Percentiles rank a stretch among this genome's conserved stretches.
phyloP scores from a whole-genome alignment of 768 basidiomycete species.

The Boletus speciosus region DNA sequence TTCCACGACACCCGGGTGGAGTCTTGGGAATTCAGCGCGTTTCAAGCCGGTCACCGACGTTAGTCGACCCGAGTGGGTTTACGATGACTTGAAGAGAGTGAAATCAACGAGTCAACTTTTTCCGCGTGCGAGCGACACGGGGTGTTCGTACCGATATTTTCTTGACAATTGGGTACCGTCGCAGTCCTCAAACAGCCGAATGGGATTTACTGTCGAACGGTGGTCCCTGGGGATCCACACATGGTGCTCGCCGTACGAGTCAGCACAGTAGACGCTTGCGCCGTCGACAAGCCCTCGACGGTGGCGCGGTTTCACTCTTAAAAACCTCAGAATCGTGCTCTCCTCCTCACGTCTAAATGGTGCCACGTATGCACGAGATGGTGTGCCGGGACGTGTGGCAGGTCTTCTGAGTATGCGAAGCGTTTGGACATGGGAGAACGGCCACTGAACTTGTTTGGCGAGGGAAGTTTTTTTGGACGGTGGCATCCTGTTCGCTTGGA shows the following conservation, averaged over 20 bases:
- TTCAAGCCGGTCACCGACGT: background rate
- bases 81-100: no score
- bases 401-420: slow-evolving; percentile 1
- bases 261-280: background rate
- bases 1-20: no score
- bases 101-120: no score
- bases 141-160: background rate
- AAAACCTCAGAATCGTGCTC: background rate
- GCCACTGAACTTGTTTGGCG: no score
- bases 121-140: background rate
- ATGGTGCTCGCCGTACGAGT: background rate
- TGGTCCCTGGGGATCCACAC: background rate
- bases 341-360: background rate
- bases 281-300: no score
- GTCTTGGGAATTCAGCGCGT: background rate
- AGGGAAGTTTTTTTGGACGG: background rate
- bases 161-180: background rate
- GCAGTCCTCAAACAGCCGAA: slow-evolving; percentile 4
- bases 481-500: background rate
- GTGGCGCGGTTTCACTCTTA: background rate
- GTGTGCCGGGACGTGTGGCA: background rate
- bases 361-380: background rate
- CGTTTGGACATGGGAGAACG: slow-evolving; percentile 1
- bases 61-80: no score
- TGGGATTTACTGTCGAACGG: background rate